Evolutionary conservation across 2,329 filamentous ascomycete species (phyloP), one percentile per base, ranked within the genome.

Genomic region (Colletotrichum tamarilloi): DNA sequence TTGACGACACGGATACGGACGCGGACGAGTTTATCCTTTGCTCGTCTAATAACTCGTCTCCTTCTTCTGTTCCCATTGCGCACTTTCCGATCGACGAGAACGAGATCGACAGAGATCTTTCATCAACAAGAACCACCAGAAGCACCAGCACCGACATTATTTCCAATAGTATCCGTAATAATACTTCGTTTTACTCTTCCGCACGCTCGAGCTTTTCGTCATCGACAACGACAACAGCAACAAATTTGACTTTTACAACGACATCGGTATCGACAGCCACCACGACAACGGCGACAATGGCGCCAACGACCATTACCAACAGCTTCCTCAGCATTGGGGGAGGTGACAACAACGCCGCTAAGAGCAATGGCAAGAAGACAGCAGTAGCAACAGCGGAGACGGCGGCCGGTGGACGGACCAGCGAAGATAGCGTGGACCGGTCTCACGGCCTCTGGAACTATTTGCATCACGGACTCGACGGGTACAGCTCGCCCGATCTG

Each of bases 391-490:
- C 42, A 59, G 32, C 59, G 19, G 38, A n/a, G 65, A 63, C 69
- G 38, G 58, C 53, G 32, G 30, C 30, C 42, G 32, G 24, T 30
- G 53, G 42, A 11, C 56, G 70, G 46, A 35, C 66, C 67, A 73
- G 70, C 46, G 70, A 64, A 30, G 70, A 69, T 69, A 46, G 70
- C 70, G 66, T 24, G 22, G 70, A 73, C 53, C 30, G 70, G 66
- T 65, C 59, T 19, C 66, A 63, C 59, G 70, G 55, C 16, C 70
- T 73, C 38, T 73, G 66, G 70, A 28, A 73, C 70, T 73, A 73
- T 56, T 55, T 73, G 65, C 70, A 73, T 28, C 66, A 73, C 49
- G 70, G 66, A n/a, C 55, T 73, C 66, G 70, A 73, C 66, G 70
- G 70, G 58, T 56, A 73, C 66, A 69, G 70, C 66, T 65, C 60